Evolutionary conservation across 2,329 filamentous ascomycete species (phyloP), one percentile per base, ranked within the genome.

Genomic region (Sclerotinia minor): DNA sequence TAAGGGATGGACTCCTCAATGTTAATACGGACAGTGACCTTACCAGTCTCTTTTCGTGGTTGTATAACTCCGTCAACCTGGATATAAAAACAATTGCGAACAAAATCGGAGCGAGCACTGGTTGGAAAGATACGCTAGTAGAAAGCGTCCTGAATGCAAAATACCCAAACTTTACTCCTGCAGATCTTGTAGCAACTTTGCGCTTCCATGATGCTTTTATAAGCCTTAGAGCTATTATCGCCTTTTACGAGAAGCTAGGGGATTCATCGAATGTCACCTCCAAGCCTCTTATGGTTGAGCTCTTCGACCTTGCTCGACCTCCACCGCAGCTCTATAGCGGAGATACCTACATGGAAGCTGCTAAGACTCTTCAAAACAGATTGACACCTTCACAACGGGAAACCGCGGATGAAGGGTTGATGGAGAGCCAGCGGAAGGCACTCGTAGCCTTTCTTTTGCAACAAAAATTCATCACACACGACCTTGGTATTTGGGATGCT

Each of bases 401-500:
- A 21, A 15, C 11, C 0, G 38, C 32, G n/a, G 26, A 60, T 32
- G 38, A 60, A 44, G 19, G 26, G 1, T 17, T 60, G 4, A 60
- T 44, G 57, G 57, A 60, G 38, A 60, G n/a, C 2, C 57, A 45
- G 41, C 35, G 57, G 4, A 45, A 26, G 4, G 41, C 41, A 8
- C 41, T 60, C n/a, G 26, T 60, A 60, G 6, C 15, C 7, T 60
- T 29, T 32, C 29, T 60, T 15, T 17, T 60, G n/a, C 35, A 60
- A 6, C 38, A 60, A 6, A 44, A 19, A 11, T 44, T 32, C 0
- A 60, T 60, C 57, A 60, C 38, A 3, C 19, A n/a, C 5, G 57
- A 60, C 13, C 57, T 60, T 26, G 41, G 26, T 8, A 60, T 73
- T n/a, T 44, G 29, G 6, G 71, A 75, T 55, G 71, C 71, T 3